Percentiles rank a stretch among this genome's conserved stretches.
phyloP scores from a whole-genome alignment of 2,329 filamentous ascomycete species.

The Calonectria montana region DNA sequence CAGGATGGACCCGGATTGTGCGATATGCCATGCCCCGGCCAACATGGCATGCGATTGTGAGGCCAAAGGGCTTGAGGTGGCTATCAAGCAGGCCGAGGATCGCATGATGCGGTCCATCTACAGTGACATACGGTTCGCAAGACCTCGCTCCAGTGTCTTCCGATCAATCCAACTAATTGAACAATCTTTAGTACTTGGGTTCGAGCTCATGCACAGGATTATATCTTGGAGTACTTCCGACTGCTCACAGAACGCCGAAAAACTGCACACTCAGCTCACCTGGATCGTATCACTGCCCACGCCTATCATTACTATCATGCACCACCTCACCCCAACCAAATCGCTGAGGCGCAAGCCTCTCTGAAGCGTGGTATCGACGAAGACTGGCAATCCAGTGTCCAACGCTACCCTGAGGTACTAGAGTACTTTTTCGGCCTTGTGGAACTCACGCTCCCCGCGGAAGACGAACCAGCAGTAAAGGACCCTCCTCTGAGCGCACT shows the following conservation, averaged over 20 bases:
- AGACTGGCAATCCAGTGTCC: slow-evolving; percentile 81
- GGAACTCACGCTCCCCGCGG: slow-evolving; percentile 71
- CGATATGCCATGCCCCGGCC: slow-evolving; percentile 72
- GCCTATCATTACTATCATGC: slow-evolving; percentile 69
- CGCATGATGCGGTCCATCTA: slow-evolving; percentile 73
- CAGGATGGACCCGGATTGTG: slow-evolving; percentile 77
- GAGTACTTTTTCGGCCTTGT: slow-evolving; percentile 84
- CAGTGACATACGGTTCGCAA: slow-evolving; percentile 70
- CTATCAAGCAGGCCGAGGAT: slow-evolving; percentile 71
- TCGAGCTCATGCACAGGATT: slow-evolving; percentile 73
- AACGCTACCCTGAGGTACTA: slow-evolving; percentile 83
- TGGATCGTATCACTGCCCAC: slow-evolving; percentile 66
- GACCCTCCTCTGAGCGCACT: slow-evolving; percentile 70
- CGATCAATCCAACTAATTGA: slow-evolving; percentile 26
- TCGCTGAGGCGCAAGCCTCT: slow-evolving; percentile 71
- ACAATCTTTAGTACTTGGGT: slow-evolving; percentile 67
- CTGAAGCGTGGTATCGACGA: slow-evolving; percentile 81
- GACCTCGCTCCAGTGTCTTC: slow-evolving; percentile 3
- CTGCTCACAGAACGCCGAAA: slow-evolving; percentile 71
- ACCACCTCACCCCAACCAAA: slow-evolving; percentile 70
- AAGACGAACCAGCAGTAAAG: slow-evolving; percentile 69
- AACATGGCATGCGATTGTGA: slow-evolving; percentile 72
- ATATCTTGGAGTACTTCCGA: slow-evolving; percentile 74
- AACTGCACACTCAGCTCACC: slow-evolving; percentile 63
- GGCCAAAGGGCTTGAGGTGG: slow-evolving; percentile 71